Percentiles rank a stretch among this genome's conserved stretches.
Evolutionary conservation across 441 rosid species (phyloP).

Genomic region (Pelargonium citronellum): DNA sequence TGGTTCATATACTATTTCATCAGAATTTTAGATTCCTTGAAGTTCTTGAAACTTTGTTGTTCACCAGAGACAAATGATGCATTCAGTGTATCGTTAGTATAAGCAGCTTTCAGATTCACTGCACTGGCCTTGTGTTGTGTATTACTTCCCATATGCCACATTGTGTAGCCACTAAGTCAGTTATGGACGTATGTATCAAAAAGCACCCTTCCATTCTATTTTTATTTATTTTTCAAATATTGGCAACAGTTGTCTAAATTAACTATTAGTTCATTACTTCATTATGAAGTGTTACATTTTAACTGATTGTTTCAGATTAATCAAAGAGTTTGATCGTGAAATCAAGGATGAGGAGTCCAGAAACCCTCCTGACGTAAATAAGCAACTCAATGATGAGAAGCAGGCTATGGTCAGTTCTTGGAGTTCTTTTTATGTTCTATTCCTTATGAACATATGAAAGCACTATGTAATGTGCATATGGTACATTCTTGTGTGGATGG

Average conservation of each 20-base stretch:
- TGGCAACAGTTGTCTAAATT: neutral
- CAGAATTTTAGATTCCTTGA: neutral
- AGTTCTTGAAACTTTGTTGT: neutral
- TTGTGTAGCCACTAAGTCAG: neutral
- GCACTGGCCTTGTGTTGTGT: neutral
- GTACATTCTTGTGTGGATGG: neutral
- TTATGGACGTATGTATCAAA: neutral
- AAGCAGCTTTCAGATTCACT: neutral
- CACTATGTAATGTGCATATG: neutral
- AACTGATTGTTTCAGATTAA: constrained; percentile 44
- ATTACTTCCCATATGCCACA: neutral
- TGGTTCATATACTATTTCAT: neutral
- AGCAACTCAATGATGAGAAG: constrained; percentile 86
- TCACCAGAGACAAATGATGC: neutral
- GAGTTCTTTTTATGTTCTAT: constrained; percentile 9
- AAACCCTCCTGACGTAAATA: constrained; percentile 69
- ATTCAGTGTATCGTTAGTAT: neutral
- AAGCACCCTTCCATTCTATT: neutral
- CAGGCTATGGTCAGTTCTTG: constrained; percentile 70
- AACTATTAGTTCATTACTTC: neutral
- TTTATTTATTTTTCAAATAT: no score
- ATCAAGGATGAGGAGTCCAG: constrained; percentile 68
- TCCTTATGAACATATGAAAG: neutral
- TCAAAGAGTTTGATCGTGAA: constrained; percentile 87
- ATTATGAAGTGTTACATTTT: constrained; percentile 5